Conservation (phyloP, 371 early-diverging fungal species). For the Mortierella sp. region DNA sequence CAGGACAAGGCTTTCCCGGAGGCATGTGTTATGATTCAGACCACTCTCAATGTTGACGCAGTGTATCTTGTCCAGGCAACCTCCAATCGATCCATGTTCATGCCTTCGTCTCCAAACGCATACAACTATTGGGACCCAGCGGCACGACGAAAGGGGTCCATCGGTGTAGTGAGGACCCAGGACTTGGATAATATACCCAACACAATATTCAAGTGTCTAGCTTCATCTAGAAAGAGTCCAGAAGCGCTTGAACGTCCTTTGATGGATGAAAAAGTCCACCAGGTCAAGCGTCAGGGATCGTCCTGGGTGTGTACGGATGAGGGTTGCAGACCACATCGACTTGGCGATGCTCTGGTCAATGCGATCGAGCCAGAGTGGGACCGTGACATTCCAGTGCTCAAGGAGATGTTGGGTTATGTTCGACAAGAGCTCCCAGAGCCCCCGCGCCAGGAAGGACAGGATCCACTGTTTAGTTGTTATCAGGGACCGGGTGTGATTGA, state of each 20-base stretch:
- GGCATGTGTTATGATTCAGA: slow-evolving; percentile 48
- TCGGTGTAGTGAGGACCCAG: slow-evolving; percentile 35
- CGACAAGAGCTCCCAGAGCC: slow-evolving; percentile 31
- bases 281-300: slow-evolving; percentile 26
- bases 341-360: slow-evolving; percentile 38
- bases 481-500: slow-evolving; percentile 33
- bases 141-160: slow-evolving; percentile 44
- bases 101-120: slow-evolving; percentile 31
- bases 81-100: slow-evolving; percentile 26
- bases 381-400: slow-evolving; percentile 36
- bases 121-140: slow-evolving; percentile 51
- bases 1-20: slow-evolving; percentile 48
- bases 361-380: slow-evolving; percentile 46
- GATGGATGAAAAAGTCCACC: slow-evolving; percentile 36
- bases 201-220: slow-evolving; percentile 23
- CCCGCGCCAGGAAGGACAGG: slow-evolving; percentile 10
- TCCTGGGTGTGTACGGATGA: slow-evolving; percentile 48
- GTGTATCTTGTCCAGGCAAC: slow-evolving; percentile 54
- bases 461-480: slow-evolving; percentile 12
- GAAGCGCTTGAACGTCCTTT: slow-evolving; percentile 13
- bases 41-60: slow-evolving; percentile 52
- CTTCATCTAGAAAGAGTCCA: slow-evolving; percentile 37
- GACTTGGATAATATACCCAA: slow-evolving; percentile 12
- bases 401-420: slow-evolving; percentile 45
- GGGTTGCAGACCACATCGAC: slow-evolving; percentile 44